A percentile compares a stretch with the other conserved stretches of the same genome.
These are phyloP conservation scores for Chaetothyriales sp. DNA, from an alignment of 2,329 filamentous ascomycete genomes.

Conservation along the genomic window DNA sequence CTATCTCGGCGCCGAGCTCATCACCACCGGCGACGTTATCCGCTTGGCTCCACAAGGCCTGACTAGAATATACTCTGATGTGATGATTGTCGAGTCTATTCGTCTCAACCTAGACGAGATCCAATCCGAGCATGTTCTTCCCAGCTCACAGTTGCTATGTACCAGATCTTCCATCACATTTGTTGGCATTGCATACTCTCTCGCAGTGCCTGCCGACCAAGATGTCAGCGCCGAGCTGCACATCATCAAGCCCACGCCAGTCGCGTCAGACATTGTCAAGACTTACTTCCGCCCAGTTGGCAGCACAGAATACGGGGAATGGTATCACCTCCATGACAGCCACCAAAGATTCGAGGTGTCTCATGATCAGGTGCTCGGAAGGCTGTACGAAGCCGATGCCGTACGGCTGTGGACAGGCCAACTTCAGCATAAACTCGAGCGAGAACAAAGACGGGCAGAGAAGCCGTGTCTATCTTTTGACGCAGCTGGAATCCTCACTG, in stretches of 20 bases:
- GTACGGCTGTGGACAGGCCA: slow-evolving; percentile 22
- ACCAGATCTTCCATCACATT: slow-evolving; percentile 36
- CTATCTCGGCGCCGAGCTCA: slow-evolving; percentile 43
- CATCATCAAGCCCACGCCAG: slow-evolving; percentile 7
- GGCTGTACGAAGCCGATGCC: slow-evolving; percentile 40
- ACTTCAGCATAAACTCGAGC: slow-evolving; percentile 16
- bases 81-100: slow-evolving; percentile 42
- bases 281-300: slow-evolving; percentile 26
- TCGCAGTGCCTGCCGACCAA: slow-evolving; percentile 16
- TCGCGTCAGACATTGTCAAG: slow-evolving; percentile 24
- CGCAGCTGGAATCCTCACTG: slow-evolving; percentile 32
- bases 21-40: slow-evolving; percentile 41
- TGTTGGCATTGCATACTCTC: slow-evolving; percentile 36
- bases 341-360: slow-evolving; percentile 33
- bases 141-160: slow-evolving; percentile 32
- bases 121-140: slow-evolving; percentile 32
- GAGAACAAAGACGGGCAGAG: background rate
- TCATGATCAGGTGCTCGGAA: slow-evolving; percentile 40
- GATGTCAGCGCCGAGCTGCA: background rate
- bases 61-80: slow-evolving; percentile 32
- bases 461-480: slow-evolving; percentile 30
- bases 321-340: slow-evolving; percentile 37
- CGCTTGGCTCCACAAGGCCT: slow-evolving; percentile 31
- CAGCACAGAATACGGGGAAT: slow-evolving; percentile 36
- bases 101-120: slow-evolving; percentile 37